Base-by-base conservation (phyloP, 257 asterid genomes). In the Solanum bulbocastanum region DNA sequence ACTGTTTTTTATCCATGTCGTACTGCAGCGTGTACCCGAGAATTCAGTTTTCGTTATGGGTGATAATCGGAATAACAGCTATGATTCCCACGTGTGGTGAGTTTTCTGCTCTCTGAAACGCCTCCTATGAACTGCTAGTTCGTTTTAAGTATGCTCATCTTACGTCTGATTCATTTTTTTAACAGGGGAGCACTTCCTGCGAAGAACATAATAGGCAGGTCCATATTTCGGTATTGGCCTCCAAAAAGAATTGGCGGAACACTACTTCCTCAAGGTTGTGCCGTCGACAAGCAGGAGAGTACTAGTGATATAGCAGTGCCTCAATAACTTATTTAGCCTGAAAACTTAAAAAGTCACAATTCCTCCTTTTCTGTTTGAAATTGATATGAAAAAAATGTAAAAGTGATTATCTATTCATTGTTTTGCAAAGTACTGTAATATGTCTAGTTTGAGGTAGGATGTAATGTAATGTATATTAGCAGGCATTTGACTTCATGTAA, bases 171-270 rank as follows among this genome's bases (percentile, higher is more conserved):
- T 39, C 6, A 52, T 16, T 86, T n/a, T 72, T 30, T 14, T 2
- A 27, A 5, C 73, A 86, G 88, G 88, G 88, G 88, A 46, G 58
- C 88, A 6, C 88, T 86, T 23, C 88, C 88, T 14, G 69, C 83
- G 11, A 78, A 86, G 23, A 86, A 86, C 84, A 86, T 86, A 6
- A 49, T 86, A 23, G 88, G 88, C 16, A 49, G 88, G 27, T 86
- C 88, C 42, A 40, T 86, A 32, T 86, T 86, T 13, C 88, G 88
- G 74, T 86, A 86, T 73, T 86, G 88, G 88, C 88, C 88, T 33
- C 88, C 88, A 15, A 49, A 87, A 35, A 93, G 99, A 91, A 89
- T 92, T 39, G 98, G 98, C n/a, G 93, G 96, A 58, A 97, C 99
- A 6, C 92, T 97, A 85, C 89, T 56, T 37, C 94, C 98, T 0